These are phyloP conservation scores for Elongisporangium senticosum DNA, from an alignment of 352 stramenopile species.

Conservation along the genomic window DNA sequence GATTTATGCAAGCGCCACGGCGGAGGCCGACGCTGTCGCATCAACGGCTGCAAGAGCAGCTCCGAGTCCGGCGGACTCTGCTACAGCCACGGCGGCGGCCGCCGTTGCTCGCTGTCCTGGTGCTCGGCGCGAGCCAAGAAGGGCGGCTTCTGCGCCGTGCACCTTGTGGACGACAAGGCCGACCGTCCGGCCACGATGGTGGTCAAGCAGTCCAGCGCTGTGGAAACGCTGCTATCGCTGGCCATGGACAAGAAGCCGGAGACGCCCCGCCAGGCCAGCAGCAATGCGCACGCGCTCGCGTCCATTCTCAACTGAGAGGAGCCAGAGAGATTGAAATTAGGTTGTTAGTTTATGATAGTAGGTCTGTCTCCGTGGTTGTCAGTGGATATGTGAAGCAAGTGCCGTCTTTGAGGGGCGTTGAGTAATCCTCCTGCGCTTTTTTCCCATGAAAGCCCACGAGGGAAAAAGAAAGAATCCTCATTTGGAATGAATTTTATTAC, in stretches of 20 bases:
- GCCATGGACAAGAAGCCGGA: slow-evolving; percentile 23
- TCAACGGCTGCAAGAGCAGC: slow-evolving; percentile 65
- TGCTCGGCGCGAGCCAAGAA: slow-evolving; percentile 74
- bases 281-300: slow-evolving; percentile 38
- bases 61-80: slow-evolving; percentile 67
- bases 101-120: slow-evolving; percentile 59
- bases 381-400: background rate
- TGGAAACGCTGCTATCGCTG: slow-evolving; percentile 65
- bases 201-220: slow-evolving; percentile 34
- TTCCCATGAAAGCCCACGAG: background rate
- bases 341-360: background rate
- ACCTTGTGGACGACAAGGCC: slow-evolving; percentile 31
- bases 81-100: slow-evolving; percentile 70
- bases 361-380: background rate
- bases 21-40: slow-evolving; percentile 58
- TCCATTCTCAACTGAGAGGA: slow-evolving; percentile 42
- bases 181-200: slow-evolving; percentile 12
- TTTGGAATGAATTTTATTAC: slow-evolving; percentile 10
- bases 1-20: slow-evolving; percentile 81
- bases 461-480: no score
- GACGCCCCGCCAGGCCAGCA: slow-evolving; percentile 5
- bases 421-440: background rate
- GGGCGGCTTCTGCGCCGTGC: slow-evolving; percentile 58
- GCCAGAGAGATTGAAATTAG: slow-evolving; percentile 2
- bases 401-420: background rate